Base-by-base conservation (phyloP, 495 filamentous ascomycete genomes). In the Penicillium paxilli region DNA sequence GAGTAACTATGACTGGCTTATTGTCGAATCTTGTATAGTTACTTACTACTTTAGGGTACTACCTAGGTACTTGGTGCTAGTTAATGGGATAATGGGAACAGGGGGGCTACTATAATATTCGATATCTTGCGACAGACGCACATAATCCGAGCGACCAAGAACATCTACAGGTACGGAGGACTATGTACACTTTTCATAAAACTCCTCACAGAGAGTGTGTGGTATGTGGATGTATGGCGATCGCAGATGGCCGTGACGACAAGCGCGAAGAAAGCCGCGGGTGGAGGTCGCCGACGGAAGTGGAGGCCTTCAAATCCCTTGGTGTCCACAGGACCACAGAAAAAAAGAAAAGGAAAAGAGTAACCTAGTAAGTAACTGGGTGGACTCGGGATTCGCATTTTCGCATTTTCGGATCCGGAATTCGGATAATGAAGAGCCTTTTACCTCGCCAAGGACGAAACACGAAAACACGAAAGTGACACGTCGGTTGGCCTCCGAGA, bases 401-500 rank as follows among this genome's bases (percentile, higher is more conserved):
- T 48, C 63, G 63, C 60, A 52, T 47, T 41, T 58, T 61, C 57
- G 61, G 57, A 33, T 40, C 8, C 35, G 35, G 35, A 16, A 44
- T 54, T 58, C 49, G 60, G 58, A n/a, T 22, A 40, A 40, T 40
- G 11, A 16, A 14, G n/a, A 17, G 17, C n/a, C 19, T 4, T 4
- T n/a, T n/a, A n/a, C 30, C 30, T 14, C 30, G 30, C 30, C 11
- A 32, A 14, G 30, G 30, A 9, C 2, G 10, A 4, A 32, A 32
- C 30, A 14, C 30, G 11, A 9, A 4, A 32, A 32, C 30, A 14
- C 30, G 30, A 32, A 32, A 32, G 7, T 9, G 30, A 32, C 30
- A 32, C 30, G 30, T 32, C 30, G 30, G 30, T 32, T 32, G 30
- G 30, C 30, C 30, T 32, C 30, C 30, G 30, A 32, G 30, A n/a